Base-by-base conservation (phyloP, 163 green algal species). In the Volvox carteri region DNA sequence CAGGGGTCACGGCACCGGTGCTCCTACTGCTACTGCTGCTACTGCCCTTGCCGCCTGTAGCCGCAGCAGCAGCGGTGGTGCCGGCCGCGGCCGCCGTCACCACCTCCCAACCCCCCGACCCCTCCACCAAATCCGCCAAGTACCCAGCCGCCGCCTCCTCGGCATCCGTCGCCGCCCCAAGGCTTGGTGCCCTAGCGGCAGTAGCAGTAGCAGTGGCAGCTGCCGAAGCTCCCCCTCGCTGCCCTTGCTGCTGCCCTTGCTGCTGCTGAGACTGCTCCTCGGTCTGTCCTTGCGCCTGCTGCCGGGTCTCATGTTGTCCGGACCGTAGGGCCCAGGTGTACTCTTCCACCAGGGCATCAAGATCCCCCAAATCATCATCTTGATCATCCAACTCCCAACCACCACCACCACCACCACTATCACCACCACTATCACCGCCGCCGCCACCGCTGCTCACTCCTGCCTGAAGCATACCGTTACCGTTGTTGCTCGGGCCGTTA, bases 291-390 rank as follows among this genome's bases (percentile, higher is more conserved):
- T 73, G 50, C 52, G 28, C 21, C 77, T 37, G 52, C 77, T 65
- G 35, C 77, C 35, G 48, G 35, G 54, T 50, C 52, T 39, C 21
- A 21, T 67, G 42, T 12, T 39, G 41, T 16, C 9, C 41, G 23
- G 58, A 4, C 14, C n/a, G 21, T 33, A 86, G 23, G 41, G 41
- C 58, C 78, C 39, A 78, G 11, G 52, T 44, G n/a, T 30, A n/a
- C 41, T 48, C 50, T 41, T 86, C 78, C 41, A 86, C n/a, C 60
- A 86, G 60, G 41, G 60, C 78, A 7, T 86, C 78, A 12, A 78
- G 12, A 42, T 78, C 78, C 5, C 30, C 58, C 11, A 44, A 7
- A 1, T 74, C 46, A 30, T 4, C 33, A 4, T 70, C 75, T 4
- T 30, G 2, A 19, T 84, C 75, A 16, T 70, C 75, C 35, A 50